Evolutionary conservation across 768 basidiomycete species (phyloP).

Genomic region (Trametes gibbosa): DNA sequence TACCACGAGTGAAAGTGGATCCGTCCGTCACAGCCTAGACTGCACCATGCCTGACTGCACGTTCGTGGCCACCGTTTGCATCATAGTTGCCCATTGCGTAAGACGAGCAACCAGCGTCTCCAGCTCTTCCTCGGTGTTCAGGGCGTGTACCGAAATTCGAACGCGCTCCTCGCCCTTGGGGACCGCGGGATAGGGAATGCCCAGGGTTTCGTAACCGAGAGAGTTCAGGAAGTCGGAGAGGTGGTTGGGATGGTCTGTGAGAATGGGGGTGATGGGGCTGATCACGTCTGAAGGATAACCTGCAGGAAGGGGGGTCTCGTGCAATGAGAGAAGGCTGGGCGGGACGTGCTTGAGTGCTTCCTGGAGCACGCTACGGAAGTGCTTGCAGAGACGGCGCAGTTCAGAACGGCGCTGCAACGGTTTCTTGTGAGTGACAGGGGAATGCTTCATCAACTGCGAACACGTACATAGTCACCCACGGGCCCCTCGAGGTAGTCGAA

Average conservation of each 20-base stretch:
- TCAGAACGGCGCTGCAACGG: not conserved
- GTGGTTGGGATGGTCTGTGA: constrained; percentile 8
- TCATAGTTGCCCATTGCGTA: constrained; percentile 8
- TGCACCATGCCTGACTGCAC: not conserved
- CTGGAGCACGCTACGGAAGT: constrained; percentile 7
- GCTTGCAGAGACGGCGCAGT: constrained; percentile 1
- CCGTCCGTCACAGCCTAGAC: not conserved
- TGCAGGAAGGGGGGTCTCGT: not conserved
- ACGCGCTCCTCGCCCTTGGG: constrained; percentile 20
- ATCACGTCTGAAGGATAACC: constrained; percentile 6
- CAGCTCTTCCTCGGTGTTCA: constrained; percentile 28
- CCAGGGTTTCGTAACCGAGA: constrained; percentile 11
- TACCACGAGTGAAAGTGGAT: too few relatives aligned
- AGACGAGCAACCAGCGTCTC: constrained; percentile 9
- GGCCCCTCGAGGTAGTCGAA: constrained; percentile 15
- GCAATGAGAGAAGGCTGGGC: constrained; percentile 10
- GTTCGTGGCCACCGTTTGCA: not conserved
- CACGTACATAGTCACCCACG: constrained; percentile 11
- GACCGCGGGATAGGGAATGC: constrained; percentile 16
- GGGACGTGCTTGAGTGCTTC: constrained; percentile 3
- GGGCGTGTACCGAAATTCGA: constrained; percentile 16
- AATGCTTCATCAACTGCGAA: too few relatives aligned
- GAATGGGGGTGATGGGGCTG: constrained; percentile 17
- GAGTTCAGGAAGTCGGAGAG: constrained; percentile 14
- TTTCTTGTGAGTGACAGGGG: not conserved